These are phyloP conservation scores for Pyricularia grisea DNA, from an alignment of 2,329 filamentous ascomycete species.

Conservation along the genomic window DNA sequence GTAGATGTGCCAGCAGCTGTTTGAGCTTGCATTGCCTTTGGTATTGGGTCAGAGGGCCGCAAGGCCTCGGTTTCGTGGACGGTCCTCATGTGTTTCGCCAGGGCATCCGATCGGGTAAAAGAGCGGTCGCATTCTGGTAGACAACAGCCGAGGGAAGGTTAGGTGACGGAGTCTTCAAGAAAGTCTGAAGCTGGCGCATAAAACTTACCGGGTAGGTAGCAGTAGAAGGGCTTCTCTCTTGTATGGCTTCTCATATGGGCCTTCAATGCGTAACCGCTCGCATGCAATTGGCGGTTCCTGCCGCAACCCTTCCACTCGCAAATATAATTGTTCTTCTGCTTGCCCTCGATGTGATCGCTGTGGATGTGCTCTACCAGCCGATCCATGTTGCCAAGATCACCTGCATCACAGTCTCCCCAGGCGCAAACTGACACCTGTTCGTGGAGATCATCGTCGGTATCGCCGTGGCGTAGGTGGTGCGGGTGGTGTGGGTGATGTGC, in stretches of 20 bases:
- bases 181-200: neutral
- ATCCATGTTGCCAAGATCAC: slow-evolving; percentile 73
- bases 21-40: slow-evolving; percentile 53
- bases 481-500: slow-evolving; percentile 39
- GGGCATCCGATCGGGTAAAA: slow-evolving; percentile 89
- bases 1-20: slow-evolving; percentile 17
- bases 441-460: slow-evolving; percentile 65
- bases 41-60: slow-evolving; percentile 66
- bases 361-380: slow-evolving; percentile 76
- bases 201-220: slow-evolving; percentile 72
- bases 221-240: slow-evolving; percentile 97
- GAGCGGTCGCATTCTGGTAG: slow-evolving; percentile 83
- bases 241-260: slow-evolving; percentile 98
- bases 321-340: slow-evolving; percentile 85
- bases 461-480: slow-evolving; percentile 38
- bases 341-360: slow-evolving; percentile 84
- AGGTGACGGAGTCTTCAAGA: neutral
- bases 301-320: slow-evolving; percentile 93
- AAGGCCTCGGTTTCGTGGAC: slow-evolving; percentile 95
- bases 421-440: slow-evolving; percentile 71
- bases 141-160: slow-evolving; percentile 10
- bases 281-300: slow-evolving; percentile 83
- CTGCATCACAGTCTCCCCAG: slow-evolving; percentile 66
- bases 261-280: slow-evolving; percentile 89
- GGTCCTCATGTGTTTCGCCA: slow-evolving; percentile 97